Evolutionary conservation across 2,329 filamentous ascomycete genomes (phyloP).

Genomic region (Talaromyces atroroseus): DNA sequence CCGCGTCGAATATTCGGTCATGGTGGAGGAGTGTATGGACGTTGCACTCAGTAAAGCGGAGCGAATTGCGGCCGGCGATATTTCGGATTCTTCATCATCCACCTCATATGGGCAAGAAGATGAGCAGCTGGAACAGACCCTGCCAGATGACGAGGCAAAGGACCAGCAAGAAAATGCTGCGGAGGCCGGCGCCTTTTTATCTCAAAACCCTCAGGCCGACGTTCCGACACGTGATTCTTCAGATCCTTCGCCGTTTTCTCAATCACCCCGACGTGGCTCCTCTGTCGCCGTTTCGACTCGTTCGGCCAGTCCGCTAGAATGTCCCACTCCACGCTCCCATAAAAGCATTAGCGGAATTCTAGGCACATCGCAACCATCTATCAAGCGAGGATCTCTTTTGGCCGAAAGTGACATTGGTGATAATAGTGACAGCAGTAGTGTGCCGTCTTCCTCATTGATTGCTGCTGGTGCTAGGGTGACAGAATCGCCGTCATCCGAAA

Average conservation of each 20-base stretch:
- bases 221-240: conserved; percentile 52
- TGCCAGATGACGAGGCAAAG: background rate
- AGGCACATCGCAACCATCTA: conserved; percentile 49
- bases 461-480: conserved; percentile 67
- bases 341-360: conserved; percentile 55
- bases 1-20: conserved; percentile 82
- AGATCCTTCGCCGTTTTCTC: conserved; percentile 43
- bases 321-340: conserved; percentile 83
- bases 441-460: conserved; percentile 69
- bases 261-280: conserved; percentile 48
- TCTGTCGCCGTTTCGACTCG: conserved; percentile 69
- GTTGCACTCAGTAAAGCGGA: conserved; percentile 86
- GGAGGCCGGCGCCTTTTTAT: conserved; percentile 17
- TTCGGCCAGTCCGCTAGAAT: conserved; percentile 85
- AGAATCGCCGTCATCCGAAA: conserved; percentile 86
- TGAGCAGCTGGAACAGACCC: conserved; percentile 15
- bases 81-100: conserved; percentile 68
- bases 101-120: conserved; percentile 50
- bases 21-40: conserved; percentile 93
- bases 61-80: conserved; percentile 74
- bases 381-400: conserved; percentile 70
- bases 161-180: conserved; percentile 7
- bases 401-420: conserved; percentile 81
- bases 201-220: conserved; percentile 43
- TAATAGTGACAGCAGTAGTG: conserved; percentile 69